Percentiles rank a stretch among this genome's conserved stretches.
These are phyloP conservation scores for Pseudogymnoascus sp. DNA, from an alignment of 2,329 filamentous ascomycete genomes.

Conservation along the genomic window DNA sequence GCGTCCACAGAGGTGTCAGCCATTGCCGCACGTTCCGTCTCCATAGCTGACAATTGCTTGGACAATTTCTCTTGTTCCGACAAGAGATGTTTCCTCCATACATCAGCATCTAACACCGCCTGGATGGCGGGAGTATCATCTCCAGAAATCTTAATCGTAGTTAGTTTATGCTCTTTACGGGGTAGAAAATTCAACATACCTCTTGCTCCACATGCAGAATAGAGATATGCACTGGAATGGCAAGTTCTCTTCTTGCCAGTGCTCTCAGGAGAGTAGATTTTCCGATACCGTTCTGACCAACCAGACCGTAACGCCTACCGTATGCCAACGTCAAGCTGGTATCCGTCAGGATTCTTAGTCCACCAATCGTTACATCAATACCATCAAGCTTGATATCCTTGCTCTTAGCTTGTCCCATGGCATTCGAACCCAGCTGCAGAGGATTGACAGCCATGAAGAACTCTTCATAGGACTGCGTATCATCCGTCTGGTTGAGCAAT, in stretches of 20 bases:
- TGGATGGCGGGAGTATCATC: slow-evolving; percentile 93
- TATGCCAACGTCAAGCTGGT: slow-evolving; percentile 86
- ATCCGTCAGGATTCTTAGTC: slow-evolving; percentile 80
- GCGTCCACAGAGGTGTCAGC: slow-evolving; percentile 91
- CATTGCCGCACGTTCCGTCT: slow-evolving; percentile 66
- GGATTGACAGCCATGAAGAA: slow-evolving; percentile 99
- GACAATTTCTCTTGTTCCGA: slow-evolving; percentile 82
- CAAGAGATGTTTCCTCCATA: slow-evolving; percentile 94
- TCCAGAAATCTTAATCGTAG: slow-evolving; percentile 61
- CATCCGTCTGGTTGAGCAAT: slow-evolving; percentile 73
- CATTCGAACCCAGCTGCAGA: slow-evolving; percentile 67
- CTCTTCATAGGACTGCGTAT: slow-evolving; percentile 90
- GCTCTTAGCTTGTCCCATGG: slow-evolving; percentile 69
- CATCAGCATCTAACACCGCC: slow-evolving; percentile 92
- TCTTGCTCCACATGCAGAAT: slow-evolving; percentile 99
- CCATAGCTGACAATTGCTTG: slow-evolving; percentile 65
- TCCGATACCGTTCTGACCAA: slow-evolving; percentile 98
- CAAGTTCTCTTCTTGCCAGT: slow-evolving; percentile 82
- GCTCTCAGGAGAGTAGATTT: slow-evolving; percentile 92
- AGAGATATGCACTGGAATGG: slow-evolving; percentile 93
- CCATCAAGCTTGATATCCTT: slow-evolving; percentile 98
- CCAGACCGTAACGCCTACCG: slow-evolving; percentile 88
- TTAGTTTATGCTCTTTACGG: slow-evolving; percentile 16
- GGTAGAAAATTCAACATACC: slow-evolving; percentile 38
- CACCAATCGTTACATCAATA: slow-evolving; percentile 88